These are phyloP conservation scores for Stylosanthes scabra DNA, from an alignment of 331 rosid species.

Conservation along the genomic window DNA sequence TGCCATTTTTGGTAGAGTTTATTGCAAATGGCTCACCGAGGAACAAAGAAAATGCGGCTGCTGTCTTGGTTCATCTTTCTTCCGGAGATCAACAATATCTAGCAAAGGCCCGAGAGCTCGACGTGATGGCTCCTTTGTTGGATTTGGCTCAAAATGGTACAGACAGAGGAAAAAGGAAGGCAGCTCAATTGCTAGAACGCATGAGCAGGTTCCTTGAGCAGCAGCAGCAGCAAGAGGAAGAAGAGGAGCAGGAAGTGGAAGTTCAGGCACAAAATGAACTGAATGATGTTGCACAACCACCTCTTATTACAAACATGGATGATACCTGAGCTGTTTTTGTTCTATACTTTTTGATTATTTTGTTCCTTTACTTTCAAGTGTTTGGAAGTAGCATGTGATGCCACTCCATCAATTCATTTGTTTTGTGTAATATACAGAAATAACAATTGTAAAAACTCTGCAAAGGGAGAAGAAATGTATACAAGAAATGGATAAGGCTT, in stretches of 20 bases:
- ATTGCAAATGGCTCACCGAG: too few species aligned
- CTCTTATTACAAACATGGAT: conserved; percentile 39
- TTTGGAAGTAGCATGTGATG: too few species aligned
- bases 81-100: conserved; percentile 80
- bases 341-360: conserved; percentile 36
- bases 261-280: conserved; percentile 52
- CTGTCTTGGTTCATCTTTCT: too few species aligned
- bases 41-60: too few species aligned
- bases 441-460: conserved; percentile 34
- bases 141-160: conserved; percentile 92
- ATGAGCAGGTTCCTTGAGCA: conserved; percentile 72
- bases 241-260: too few species aligned
- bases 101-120: conserved; percentile 74
- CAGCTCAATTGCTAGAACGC: conserved; percentile 82
- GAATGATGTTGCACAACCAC: conserved; percentile 49
- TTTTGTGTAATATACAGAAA: conserved; percentile 49
- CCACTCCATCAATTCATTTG: conserved; percentile 64
- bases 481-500: conserved; percentile 25
- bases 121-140: conserved; percentile 64
- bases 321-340: conserved; percentile 51
- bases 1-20: too few species aligned
- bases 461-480: conserved; percentile 22
- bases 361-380: conserved; percentile 44
- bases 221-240: conserved; percentile 55
- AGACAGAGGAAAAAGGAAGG: conserved; percentile 95